Base-by-base conservation (phyloP, 345 rosid genomes). In the Syzygium aromaticum region DNA sequence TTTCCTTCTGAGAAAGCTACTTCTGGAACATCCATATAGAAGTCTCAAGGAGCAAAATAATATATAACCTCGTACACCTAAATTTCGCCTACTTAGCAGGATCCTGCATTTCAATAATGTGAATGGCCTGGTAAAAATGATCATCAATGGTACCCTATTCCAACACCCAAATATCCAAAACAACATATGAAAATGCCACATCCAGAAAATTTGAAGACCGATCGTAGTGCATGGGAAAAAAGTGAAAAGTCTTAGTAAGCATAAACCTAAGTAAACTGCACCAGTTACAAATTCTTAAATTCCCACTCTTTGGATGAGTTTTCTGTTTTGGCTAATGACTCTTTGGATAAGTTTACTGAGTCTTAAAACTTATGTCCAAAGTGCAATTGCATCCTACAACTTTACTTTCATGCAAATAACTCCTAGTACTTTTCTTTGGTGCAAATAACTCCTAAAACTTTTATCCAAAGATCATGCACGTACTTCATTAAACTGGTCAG, bases 51-150 rank as follows among this genome's bases (percentile, higher is more conserved):
- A 73, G 0, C 12, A 73, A 73, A 73, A 38, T 73, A 2, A 38
- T 19, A 73, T 38, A 38, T 19, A 38, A 27, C 49, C 49, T 22
- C 14, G 6, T 38, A 33, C 82, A 73, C 82, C 82, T 73, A 38
- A 73, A 38, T 33, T 73, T 19, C 3, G 27, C 82, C 82, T 38
- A 2, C 10, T 17, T 73, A 73, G 27, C 49, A 73, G 23, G 82
- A 38, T 73, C 82, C 0, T 38, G 78, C 78, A 67, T 17, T 67
- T 33, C 98, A 89, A 97, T 97, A 89, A 90, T 38, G 22, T 10
- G 38, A 84, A 96, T 54, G 98, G 95, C 92, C 98, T 93, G 93
- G 86, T 84, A 89, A 90, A 86, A 38, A 90, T n/a, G 23, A 84
- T 11, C 10, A 73, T 54, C 9, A 1, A 23, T 28, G 63, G 46